These are phyloP conservation scores for Candida sakaeoensis DNA, from an alignment of 805 yeast species.

Conservation along the genomic window DNA sequence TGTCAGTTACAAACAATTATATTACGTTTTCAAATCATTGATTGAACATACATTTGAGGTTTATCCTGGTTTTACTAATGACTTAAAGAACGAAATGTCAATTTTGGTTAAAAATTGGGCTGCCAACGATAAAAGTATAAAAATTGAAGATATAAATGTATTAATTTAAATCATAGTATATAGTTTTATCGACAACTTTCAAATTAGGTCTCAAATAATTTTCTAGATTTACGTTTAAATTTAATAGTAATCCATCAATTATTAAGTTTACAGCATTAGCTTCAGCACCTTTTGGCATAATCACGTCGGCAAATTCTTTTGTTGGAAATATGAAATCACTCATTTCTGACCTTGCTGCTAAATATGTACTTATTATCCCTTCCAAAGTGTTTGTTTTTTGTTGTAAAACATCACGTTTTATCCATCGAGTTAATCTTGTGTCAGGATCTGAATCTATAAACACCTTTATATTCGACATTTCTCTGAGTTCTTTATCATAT, in stretches of 20 bases:
- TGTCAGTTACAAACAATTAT: constrained; percentile 59
- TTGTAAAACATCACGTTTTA: constrained; percentile 39
- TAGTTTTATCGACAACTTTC: constrained; percentile 36
- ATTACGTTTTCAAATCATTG: constrained; percentile 58
- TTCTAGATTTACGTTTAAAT: constrained; percentile 15
- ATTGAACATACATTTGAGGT: constrained; percentile 57
- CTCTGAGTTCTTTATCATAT: constrained; percentile 54
- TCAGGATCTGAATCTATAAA: constrained; percentile 86
- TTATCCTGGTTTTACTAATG: constrained; percentile 42
- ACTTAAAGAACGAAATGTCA: constrained; percentile 52
- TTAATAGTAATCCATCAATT: constrained; percentile 58
- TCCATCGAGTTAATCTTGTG: constrained; percentile 77
- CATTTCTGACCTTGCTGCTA: constrained; percentile 65
- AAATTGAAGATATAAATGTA: constrained; percentile 28
- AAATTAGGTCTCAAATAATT: constrained; percentile 29
- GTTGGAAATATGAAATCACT: constrained; percentile 63
- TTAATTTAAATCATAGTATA: constrained; percentile 41
- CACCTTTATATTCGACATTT: constrained; percentile 59
- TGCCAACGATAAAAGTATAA: constrained; percentile 55
- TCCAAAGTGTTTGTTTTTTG: constrained; percentile 23
- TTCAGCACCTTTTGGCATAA: constrained; percentile 70
- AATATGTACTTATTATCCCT: constrained; percentile 42
- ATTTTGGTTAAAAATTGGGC: constrained; percentile 69
- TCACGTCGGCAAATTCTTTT: constrained; percentile 68
- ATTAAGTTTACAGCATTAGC: constrained; percentile 53